Evolutionary conservation across 2,329 filamentous ascomycete genomes (phyloP).

Genomic region (Alternaria burnsii): DNA sequence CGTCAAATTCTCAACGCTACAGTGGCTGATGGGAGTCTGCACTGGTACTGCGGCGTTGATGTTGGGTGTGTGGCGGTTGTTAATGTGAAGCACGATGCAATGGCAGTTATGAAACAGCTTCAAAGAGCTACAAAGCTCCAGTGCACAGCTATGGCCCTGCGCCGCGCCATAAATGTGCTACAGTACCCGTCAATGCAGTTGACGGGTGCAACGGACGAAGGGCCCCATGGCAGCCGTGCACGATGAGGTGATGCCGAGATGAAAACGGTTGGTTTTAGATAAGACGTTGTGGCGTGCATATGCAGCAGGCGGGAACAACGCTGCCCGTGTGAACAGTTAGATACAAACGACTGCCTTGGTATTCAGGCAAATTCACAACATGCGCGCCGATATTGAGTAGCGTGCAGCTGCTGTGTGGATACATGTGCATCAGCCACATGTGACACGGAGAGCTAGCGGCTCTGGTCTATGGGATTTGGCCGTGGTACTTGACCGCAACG

Average conservation of each 20-base stretch:
- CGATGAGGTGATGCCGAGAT: constrained; percentile 21
- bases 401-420: constrained; percentile 3
- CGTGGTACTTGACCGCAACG: constrained; percentile 13
- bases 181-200: constrained; percentile 28
- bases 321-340: constrained; percentile 16
- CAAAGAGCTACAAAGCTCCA: not conserved
- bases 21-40: constrained; percentile 90
- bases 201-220: constrained; percentile 17
- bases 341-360: constrained; percentile 23
- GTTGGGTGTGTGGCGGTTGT: constrained; percentile 71
- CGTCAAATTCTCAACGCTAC: constrained; percentile 96
- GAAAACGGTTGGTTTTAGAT: constrained; percentile 6
- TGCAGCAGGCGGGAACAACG: constrained; percentile 7
- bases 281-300: constrained; percentile 21
- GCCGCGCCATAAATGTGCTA: constrained; percentile 27
- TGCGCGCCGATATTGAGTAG: constrained; percentile 12
- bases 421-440: constrained; percentile 4
- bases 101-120: constrained; percentile 4
- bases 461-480: constrained; percentile 2
- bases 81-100: constrained; percentile 60
- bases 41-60: constrained; percentile 72
- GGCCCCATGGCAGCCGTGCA: constrained; percentile 14
- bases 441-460: constrained; percentile 1
- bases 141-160: constrained; percentile 17
- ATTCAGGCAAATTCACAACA: constrained; percentile 29